phyloP scores from a whole-genome alignment of 345 rosid species.

The Zanthoxylum bungeanum region DNA sequence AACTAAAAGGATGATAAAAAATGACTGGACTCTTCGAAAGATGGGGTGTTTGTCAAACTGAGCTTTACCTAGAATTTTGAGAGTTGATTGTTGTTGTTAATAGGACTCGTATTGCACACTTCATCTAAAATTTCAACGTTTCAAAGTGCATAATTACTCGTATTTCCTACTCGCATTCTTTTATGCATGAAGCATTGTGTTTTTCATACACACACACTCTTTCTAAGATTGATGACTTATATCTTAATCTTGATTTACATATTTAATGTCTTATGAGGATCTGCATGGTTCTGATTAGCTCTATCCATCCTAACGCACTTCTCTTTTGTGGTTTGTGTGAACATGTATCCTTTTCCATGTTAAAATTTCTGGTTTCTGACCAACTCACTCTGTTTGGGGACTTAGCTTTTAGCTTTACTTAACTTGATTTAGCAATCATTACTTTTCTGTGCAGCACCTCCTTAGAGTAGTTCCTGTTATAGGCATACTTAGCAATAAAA shows the following conservation, averaged over 20 bases:
- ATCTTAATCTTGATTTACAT: background rate
- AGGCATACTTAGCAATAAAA: slow-evolving; percentile 59
- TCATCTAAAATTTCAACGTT: background rate
- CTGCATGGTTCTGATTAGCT: slow-evolving; percentile 1
- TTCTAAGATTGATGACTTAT: background rate
- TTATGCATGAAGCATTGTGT: background rate
- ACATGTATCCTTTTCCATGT: background rate
- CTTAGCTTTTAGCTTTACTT: background rate
- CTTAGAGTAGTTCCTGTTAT: slow-evolving; percentile 85
- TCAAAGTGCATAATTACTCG: background rate
- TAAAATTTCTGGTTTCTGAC: background rate
- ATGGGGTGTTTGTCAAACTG: background rate
- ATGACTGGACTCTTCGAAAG: background rate
- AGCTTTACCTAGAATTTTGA: background rate
- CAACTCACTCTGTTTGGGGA: background rate
- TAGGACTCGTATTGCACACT: background rate
- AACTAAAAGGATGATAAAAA: background rate
- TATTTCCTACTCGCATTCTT: background rate
- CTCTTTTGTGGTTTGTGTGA: background rate
- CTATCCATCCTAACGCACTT: background rate
- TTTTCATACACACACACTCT: background rate
- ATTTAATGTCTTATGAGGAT: background rate
- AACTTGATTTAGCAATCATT: slow-evolving; percentile 14
- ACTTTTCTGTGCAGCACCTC: slow-evolving; percentile 62
- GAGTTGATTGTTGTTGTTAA: background rate